These are phyloP conservation scores for Clitoria ternatea DNA, from an alignment of 306 rosid species.

Conservation along the genomic window DNA sequence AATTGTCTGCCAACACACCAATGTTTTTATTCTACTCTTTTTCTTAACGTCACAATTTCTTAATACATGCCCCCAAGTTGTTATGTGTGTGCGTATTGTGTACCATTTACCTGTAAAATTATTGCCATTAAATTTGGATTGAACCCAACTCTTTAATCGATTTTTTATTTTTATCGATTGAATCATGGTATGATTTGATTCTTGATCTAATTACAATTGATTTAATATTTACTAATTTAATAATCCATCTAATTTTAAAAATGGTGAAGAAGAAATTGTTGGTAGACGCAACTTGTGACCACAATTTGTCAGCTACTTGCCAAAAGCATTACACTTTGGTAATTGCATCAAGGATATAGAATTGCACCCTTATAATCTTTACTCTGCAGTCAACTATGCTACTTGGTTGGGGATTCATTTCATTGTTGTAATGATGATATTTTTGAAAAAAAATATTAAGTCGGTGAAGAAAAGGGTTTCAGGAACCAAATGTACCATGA, in stretches of 20 bases:
- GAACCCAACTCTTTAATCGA: too few relatives aligned
- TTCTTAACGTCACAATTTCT: not conserved
- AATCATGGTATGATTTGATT: too few relatives aligned
- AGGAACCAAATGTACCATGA: slow-evolving; percentile 13
- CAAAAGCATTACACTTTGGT: not conserved
- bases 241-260: too few relatives aligned
- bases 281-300: not conserved
- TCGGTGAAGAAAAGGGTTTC: slow-evolving; percentile 10
- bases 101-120: not conserved
- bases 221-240: too few relatives aligned
- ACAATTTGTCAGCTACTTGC: not conserved
- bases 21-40: not conserved
- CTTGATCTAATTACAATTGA: too few relatives aligned
- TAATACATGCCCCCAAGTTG: slow-evolving; percentile 1
- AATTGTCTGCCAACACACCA: not conserved
- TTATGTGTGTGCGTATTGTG: not conserved
- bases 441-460: not conserved
- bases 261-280: too few relatives aligned
- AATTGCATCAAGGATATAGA: not conserved
- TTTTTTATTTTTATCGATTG: too few relatives aligned
- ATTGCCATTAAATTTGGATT: too few relatives aligned
- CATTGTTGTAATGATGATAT: not conserved
- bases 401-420: slow-evolving; percentile 5
- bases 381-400: not conserved
- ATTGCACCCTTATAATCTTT: not conserved